Evolutionary conservation across 2,329 filamentous ascomycete species (phyloP), one percentile per base, ranked within the genome.

Genomic region (Aspergillus sp.): DNA sequence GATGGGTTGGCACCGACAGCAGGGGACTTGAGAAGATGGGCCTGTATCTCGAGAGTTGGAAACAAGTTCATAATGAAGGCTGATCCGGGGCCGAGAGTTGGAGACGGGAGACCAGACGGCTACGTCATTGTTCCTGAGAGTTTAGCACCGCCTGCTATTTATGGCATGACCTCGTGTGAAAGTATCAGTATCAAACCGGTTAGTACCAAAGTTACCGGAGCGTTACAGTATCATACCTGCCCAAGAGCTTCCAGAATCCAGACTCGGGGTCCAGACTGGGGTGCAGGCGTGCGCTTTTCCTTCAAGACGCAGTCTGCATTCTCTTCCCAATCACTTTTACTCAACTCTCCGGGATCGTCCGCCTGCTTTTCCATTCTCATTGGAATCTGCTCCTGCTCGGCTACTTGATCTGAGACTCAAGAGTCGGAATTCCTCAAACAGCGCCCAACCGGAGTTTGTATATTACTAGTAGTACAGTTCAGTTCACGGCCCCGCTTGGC

Each of bases 391-490:
- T 31, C 50, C 50, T 52, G 50, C 27, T 12, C 19, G 37, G 44
- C 33, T 37, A 14, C 35, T n/a, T 2, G 35, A n/a, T 37, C 14
- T 37, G 14, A 15, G 35, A 37, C 35, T 37, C 14, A 2, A 37
- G 15, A n/a, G 35, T 15, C 9, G 9, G 9, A 31, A 31, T n/a
- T 5, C 33, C 15, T 7, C 15, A 15, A 37, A n/a, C 35, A 19
- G 50, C 49, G 39, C 54, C 55, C 47, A 46, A 58, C 49, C 44
- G 50, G 40, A 35, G 47, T 48, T 44, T 33, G 50, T 44, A 51
- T 37, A 3, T 15, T 43, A 6, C 21, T 43, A 45, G 27, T n/a
- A 14, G 35, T 41, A 47, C 53, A 41, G 58, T 55, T 55, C 27
- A 31, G 27, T 31, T 31, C 27, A 31, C 58, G 52, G 58, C 58